Base-by-base conservation (phyloP, 2,329 filamentous ascomycete genomes). In the Penicillium capsulatum region DNA sequence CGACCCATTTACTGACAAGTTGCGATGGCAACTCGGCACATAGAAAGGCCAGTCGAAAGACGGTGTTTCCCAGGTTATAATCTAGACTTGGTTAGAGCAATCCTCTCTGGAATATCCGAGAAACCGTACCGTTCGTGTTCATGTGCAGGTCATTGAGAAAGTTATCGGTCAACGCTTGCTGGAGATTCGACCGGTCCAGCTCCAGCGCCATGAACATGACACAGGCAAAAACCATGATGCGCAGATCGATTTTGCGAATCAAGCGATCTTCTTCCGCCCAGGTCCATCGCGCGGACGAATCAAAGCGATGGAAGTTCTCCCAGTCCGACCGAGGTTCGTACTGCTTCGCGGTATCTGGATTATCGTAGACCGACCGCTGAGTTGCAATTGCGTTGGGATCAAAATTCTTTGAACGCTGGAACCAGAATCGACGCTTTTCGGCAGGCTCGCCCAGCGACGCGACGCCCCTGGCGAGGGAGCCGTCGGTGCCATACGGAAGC, bases 131-230 rank as follows among this genome's bases (percentile, higher is more conserved):
- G 42, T 59, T 58, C 19, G 59, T 64, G 11, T 31, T 59, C 30
- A 66, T 26, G 3, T 53, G 41, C 35, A 65, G 42, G 26, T 68
- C 62, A 8, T 52, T 40, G 3, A 83, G 67, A 41, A 82, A 64
- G 47, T 77, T 73, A 51, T 81, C 77, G 1, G 74, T 74, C 27
- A 79, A 58, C 3, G 77, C 78, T 47, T 78, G 79, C 34, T 34
- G 40, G 10, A 81, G 64, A 48, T 81, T 82, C 17, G 75, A 74
- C 19, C 79, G 67, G 55, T 80, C 77, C 2, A 80, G 62, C 53
- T 81, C 74, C 3, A 81, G 61, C 0, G 73, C 76, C 36, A 79
- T 76, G 57, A 80, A 80, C 74, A 78, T 77, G 31, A 77, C 49
- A 42, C 73, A 77, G n/a, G 48, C 28, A 35, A 47, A 41, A 7